Base-by-base conservation (phyloP, 2,329 filamentous ascomycete genomes). In the Sporothrix brunneoviolacea region DNA sequence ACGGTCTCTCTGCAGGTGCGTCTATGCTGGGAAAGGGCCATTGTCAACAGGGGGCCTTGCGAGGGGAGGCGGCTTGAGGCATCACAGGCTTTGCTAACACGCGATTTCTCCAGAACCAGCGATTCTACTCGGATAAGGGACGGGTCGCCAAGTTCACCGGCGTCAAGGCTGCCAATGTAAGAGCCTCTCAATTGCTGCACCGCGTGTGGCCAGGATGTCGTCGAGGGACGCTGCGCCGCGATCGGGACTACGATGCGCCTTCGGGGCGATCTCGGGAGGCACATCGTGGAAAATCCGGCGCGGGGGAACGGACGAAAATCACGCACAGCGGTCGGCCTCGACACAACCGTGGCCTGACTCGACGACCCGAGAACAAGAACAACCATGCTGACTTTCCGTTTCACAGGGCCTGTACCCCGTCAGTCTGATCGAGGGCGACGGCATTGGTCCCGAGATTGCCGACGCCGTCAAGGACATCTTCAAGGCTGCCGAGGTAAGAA, bases 401-500 rank as follows among this genome's bases (percentile, higher is more conserved):
- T 22, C 30, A 5, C 63, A 95, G 89, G 93, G 93, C 66, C 93
- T 93, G 72, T 98, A 86, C 80, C 87, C 88, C 52, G 93, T 98
- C 65, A 91, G 88, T 63, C 78, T 98, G 73, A 98, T 98, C 60
- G 94, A 98, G 80, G 93, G 94, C 73, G 94, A 98, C 67, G 93
- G 93, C 69, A 98, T 98, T 69, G 93, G 93, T 55, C 93, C 93
- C 58, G 91, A 98, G 76, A 98, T 98, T 68, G 84, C 93, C 59
- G 84, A 95, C 73, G 94, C 93, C 45, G 91, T 98, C 66, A 98
- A 97, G 83, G 88, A 96, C 71, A 98, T 98, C 73, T 98, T 96
- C 76, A 79, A 83, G 64, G 93, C 93, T 63, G 93, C 93, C 64
- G 88, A 94, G 71, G 91, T 95, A 75, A 56, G n/a, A n/a, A n/a